Conservation (phyloP, 306 rosid genomes). For the Acacia acuminata region DNA sequence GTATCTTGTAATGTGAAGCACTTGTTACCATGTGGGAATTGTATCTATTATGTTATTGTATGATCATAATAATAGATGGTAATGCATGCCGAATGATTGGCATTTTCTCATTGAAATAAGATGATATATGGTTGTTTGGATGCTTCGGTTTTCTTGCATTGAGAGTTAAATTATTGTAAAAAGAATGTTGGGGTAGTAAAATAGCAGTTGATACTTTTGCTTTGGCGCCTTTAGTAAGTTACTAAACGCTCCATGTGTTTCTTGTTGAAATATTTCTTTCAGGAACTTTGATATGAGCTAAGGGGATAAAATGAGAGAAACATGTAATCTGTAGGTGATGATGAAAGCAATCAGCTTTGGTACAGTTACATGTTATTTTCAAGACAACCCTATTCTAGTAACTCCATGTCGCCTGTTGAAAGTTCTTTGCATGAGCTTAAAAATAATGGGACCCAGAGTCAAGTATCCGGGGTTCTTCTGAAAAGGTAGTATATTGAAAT, state of each 20-base stretch:
- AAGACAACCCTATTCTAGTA: conserved; percentile 27
- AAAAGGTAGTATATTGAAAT: conserved; percentile 29
- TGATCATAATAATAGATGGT: neutral
- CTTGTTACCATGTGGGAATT: conserved; percentile 1
- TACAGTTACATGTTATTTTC: conserved; percentile 28
- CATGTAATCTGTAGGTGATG: conserved; percentile 31
- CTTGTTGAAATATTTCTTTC: conserved; percentile 22
- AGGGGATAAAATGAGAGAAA: conserved; percentile 27
- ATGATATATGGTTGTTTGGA: neutral
- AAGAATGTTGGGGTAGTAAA: neutral
- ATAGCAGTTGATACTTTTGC: neutral
- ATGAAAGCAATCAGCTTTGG: conserved; percentile 31
- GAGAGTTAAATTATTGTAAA: neutral
- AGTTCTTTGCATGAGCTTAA: conserved; percentile 28
- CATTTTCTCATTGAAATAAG: conserved; percentile 5
- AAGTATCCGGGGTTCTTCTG: conserved; percentile 30
- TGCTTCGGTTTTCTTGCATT: neutral
- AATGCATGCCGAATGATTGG: neutral
- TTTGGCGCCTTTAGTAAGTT: conserved; percentile 1
- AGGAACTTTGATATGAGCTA: conserved; percentile 36
- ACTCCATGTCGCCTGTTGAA: conserved; percentile 42
- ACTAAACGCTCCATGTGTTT: conserved; percentile 23
- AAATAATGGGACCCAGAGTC: conserved; percentile 31
- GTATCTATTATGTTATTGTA: conserved; percentile 8
- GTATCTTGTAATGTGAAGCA: conserved; percentile 16